Evolutionary conservation across 768 basidiomycete species (phyloP), one percentile per base, ranked within the genome.

Genomic region (Phlebiopsis flavidoalba): DNA sequence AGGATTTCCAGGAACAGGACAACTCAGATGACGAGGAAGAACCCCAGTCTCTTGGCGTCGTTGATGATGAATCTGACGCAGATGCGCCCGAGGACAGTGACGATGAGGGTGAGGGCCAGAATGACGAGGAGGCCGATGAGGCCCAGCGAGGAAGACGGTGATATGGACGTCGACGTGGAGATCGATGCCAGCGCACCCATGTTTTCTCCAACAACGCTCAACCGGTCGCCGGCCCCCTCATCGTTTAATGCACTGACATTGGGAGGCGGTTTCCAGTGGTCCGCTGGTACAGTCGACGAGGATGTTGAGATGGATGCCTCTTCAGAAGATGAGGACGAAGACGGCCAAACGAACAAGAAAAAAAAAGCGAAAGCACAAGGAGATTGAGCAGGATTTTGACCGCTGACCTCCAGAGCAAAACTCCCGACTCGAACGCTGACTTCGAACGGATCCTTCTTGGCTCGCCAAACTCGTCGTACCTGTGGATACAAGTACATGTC

Each of bases 401-500:
- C 0, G 90, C 87, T 24, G 89, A 96, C 61, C 87, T 98, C 79
- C 92, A 94, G 59, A 85, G 81, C 43, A 89, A 86, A 66, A 79
- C 79, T 21, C 97, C 97, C 1, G 91, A 93, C 70, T 97, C 97
- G 1, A 92, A 89, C 62, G 84, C 89, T 35, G 96, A 99, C 72
- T 99, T 98, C 67, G 97, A 99, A 73, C 85, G 97, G 12, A 76
- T 92, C 37, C 82, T 99, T 50, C 80, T 98, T 43, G 92, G 93
- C 31, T 95, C 96, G 0, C 96, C 97, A 1, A 94, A 97, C 71
- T 98, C 95, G 7, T 98, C 97, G 0, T 97, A 90, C 75, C 81
- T 98, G 36, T 99, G 97, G 97, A 88, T 99, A 60, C 95, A 98
- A n/a, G 72, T 99, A 95, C 73, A 98, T 99, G 94, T 96, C 97